Percentiles rank a stretch among this genome's conserved stretches.
Evolutionary conservation across 208 protist genomes (phyloP).

Genomic region (Trypanosoma cruzi): DNA sequence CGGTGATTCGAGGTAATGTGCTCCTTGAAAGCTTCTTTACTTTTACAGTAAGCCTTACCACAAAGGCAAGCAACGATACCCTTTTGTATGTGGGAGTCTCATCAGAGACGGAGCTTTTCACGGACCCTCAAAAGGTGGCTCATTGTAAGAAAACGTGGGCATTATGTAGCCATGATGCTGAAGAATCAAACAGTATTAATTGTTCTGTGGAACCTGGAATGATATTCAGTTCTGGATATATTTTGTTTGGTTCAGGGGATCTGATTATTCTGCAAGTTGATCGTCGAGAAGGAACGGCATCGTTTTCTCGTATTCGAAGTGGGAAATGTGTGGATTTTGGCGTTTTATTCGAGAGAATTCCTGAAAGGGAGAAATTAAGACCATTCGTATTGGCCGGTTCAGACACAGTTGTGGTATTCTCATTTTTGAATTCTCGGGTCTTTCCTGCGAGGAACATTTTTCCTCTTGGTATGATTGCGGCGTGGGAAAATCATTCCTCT

Average conservation of each 20-base stretch:
- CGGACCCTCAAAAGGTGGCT: slow-evolving; percentile 60
- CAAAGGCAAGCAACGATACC: slow-evolving; percentile 28
- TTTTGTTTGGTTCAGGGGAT: slow-evolving; percentile 74
- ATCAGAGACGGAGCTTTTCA: slow-evolving; percentile 46
- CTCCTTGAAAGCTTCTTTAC: slow-evolving; percentile 57
- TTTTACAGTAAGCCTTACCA: slow-evolving; percentile 76
- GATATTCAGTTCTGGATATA: slow-evolving; percentile 69
- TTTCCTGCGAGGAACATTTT: slow-evolving; percentile 80
- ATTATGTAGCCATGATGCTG: slow-evolving; percentile 76
- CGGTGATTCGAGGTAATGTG: slow-evolving; percentile 63
- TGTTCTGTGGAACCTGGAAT: slow-evolving; percentile 83
- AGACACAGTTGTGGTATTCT: slow-evolving; percentile 82
- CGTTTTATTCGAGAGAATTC: slow-evolving; percentile 78
- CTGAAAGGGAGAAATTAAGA: slow-evolving; percentile 42
- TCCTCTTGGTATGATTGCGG: slow-evolving; percentile 53
- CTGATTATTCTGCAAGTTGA: slow-evolving; percentile 70
- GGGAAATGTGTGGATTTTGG: slow-evolving; percentile 71
- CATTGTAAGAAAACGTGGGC: slow-evolving; percentile 79
- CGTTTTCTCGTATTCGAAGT: slow-evolving; percentile 71
- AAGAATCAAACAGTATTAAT: slow-evolving; percentile 78
- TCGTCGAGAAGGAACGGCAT: slow-evolving; percentile 56
- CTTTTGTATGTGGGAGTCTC: slow-evolving; percentile 85
- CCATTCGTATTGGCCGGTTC: slow-evolving; percentile 71
- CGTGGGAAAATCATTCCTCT: slow-evolving; percentile 17
- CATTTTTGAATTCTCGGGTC: slow-evolving; percentile 58